phyloP scores from a whole-genome alignment of 2,329 filamentous ascomycete genomes.

The Aspergillus sp. region DNA sequence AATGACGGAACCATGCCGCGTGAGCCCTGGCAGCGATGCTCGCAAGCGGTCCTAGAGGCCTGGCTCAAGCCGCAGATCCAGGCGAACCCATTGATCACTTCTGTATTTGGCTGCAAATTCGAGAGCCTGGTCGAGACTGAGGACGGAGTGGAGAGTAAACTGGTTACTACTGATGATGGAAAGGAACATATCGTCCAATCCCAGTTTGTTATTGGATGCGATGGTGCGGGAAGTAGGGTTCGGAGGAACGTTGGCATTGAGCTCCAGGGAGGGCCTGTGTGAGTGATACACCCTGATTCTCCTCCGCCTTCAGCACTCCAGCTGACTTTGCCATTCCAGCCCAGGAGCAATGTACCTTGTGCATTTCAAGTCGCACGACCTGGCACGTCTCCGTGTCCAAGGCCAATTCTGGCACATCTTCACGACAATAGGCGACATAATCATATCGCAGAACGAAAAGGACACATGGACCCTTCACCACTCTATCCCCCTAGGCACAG shows the following conservation, averaged over 20 bases:
- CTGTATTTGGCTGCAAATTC: conserved; percentile 36
- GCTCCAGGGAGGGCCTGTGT: conserved; percentile 17
- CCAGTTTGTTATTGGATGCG: conserved; percentile 3
- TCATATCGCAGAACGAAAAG: conserved; percentile 38
- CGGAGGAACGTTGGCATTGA: conserved; percentile 6
- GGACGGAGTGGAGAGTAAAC: conserved; percentile 2
- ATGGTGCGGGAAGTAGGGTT: conserved; percentile 19
- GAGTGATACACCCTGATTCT: background rate
- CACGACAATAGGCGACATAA: conserved; percentile 25
- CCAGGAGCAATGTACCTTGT: conserved; percentile 30
- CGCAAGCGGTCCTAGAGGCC: conserved; percentile 38
- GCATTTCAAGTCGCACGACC: conserved; percentile 38
- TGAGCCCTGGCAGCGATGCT: conserved; percentile 38
- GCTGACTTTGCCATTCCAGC: conserved; percentile 9
- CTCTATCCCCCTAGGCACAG: conserved; percentile 18
- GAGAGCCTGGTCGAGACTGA: conserved; percentile 14
- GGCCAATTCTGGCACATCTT: conserved; percentile 43
- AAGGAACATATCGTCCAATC: background rate
- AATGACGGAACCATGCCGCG: conserved; percentile 39
- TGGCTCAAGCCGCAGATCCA: conserved; percentile 36
- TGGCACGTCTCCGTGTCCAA: conserved; percentile 27
- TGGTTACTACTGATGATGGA: background rate
- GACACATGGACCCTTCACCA: conserved; percentile 40
- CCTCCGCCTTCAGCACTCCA: background rate
- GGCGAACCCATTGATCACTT: conserved; percentile 29